Conservation (phyloP, 1,284 basidiomycete species). For the Lignosus rhinocerotis region DNA sequence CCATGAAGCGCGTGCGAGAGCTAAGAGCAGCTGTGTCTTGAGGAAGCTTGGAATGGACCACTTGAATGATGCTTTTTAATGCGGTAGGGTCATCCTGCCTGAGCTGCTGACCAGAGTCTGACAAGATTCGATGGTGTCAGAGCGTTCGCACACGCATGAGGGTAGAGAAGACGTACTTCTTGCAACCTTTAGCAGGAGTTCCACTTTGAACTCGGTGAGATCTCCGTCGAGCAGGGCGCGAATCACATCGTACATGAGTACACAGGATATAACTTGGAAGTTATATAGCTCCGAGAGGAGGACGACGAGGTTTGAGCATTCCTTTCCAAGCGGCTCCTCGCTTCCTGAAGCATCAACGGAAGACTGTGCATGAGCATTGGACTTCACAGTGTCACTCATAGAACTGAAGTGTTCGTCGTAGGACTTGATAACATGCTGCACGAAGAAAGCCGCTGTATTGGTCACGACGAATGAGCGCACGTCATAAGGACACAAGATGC, state of each 20-base stretch:
- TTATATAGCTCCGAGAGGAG: conserved; percentile 94
- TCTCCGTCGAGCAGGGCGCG: conserved; percentile 70
- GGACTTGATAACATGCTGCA: conserved; percentile 65
- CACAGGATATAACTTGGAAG: conserved; percentile 88
- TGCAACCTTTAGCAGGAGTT: conserved; percentile 84
- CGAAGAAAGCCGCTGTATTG: conserved; percentile 70
- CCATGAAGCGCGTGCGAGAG: conserved; percentile 88
- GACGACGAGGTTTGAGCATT: conserved; percentile 86
- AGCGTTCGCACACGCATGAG: not conserved
- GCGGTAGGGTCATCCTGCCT: conserved; percentile 87
- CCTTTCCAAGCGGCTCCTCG: conserved; percentile 65
- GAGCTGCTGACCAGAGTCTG: conserved; percentile 85
- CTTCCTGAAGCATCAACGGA: conserved; percentile 6
- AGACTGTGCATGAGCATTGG: too few species aligned
- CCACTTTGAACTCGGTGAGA: conserved; percentile 80
- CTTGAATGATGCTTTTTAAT: conserved; percentile 82
- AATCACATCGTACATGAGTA: conserved; percentile 90
- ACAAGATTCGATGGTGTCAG: not conserved
- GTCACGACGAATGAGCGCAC: not conserved
- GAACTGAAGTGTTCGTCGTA: conserved; percentile 63
- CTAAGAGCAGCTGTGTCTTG: conserved; percentile 60
- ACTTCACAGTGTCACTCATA: conserved; percentile 18
- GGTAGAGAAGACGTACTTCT: conserved; percentile 58
- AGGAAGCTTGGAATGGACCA: conserved; percentile 75
- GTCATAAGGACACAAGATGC: not conserved